These are phyloP conservation scores for Sarocladium oryzae DNA, from an alignment of 2,329 filamentous ascomycete genomes.

Conservation along the genomic window DNA sequence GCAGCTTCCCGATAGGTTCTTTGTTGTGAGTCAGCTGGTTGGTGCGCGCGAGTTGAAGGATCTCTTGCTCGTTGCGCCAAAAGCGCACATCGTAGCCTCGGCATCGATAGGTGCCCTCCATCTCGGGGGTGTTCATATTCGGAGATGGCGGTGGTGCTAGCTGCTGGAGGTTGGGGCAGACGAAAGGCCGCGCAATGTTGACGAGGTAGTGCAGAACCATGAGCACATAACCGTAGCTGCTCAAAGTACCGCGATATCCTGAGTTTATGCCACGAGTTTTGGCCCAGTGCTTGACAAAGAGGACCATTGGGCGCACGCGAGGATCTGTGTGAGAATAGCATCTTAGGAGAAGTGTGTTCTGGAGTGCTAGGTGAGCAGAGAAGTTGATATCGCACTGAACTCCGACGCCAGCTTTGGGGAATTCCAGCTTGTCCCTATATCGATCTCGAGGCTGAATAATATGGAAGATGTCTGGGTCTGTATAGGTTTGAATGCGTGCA, in stretches of 20 bases:
- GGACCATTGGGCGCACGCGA: constrained; percentile 68
- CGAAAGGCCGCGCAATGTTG: constrained; percentile 72
- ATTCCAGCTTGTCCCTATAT: constrained; percentile 61
- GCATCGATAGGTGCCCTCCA: constrained; percentile 30
- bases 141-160: constrained; percentile 38
- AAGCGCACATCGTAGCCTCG: constrained; percentile 69
- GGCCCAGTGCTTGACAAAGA: constrained; percentile 90
- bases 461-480: constrained; percentile 42
- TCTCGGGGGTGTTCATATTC: constrained; percentile 18
- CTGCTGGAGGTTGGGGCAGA: constrained; percentile 76
- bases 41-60: constrained; percentile 50
- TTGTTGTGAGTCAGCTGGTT: constrained; percentile 60
- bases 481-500: constrained; percentile 36
- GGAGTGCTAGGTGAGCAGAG: constrained; percentile 71
- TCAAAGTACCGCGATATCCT: constrained; percentile 77
- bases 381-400: constrained; percentile 93
- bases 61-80: constrained; percentile 68
- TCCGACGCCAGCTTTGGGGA: constrained; percentile 69
- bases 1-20: constrained; percentile 62
- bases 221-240: constrained; percentile 84
- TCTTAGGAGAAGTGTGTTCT: constrained; percentile 76
- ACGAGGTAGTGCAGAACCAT: constrained; percentile 91
- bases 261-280: constrained; percentile 81
- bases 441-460: constrained; percentile 47
- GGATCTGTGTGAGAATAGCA: constrained; percentile 77